Evolutionary conservation across 441 rosid species (phyloP).

Genomic region (Corymbia citriodora): DNA sequence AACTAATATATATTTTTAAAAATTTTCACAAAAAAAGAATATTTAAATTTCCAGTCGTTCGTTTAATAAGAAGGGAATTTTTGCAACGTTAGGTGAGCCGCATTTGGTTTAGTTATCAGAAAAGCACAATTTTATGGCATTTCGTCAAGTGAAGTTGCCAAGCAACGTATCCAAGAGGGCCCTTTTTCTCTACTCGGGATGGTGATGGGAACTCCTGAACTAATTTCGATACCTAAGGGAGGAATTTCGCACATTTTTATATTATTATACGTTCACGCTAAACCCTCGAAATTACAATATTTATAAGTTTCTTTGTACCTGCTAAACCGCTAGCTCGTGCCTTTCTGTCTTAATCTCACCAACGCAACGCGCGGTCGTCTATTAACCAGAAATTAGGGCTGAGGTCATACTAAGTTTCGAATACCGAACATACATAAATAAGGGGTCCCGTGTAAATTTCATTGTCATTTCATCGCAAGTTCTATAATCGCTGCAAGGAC

Average conservation of each 20-base stretch:
- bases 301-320: neutral
- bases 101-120: neutral
- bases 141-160: neutral
- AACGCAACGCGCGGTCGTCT: fast-evolving
- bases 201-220: neutral
- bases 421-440: fast-evolving
- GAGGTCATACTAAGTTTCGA: neutral
- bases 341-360: neutral
- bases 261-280: neutral
- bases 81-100: neutral
- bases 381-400: neutral
- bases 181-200: neutral
- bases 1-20: neutral
- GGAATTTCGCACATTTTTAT: neutral
- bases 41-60: neutral
- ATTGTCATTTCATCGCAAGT: fast-evolving
- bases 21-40: fast-evolving
- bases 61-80: neutral
- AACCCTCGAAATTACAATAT: neutral
- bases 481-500: neutral
- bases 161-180: neutral
- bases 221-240: neutral
- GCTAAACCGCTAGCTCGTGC: neutral
- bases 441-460: neutral
- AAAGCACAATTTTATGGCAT: neutral